These are phyloP conservation scores for Celoporthe dispersa DNA, from an alignment of 2,329 filamentous ascomycete species.

Conservation along the genomic window DNA sequence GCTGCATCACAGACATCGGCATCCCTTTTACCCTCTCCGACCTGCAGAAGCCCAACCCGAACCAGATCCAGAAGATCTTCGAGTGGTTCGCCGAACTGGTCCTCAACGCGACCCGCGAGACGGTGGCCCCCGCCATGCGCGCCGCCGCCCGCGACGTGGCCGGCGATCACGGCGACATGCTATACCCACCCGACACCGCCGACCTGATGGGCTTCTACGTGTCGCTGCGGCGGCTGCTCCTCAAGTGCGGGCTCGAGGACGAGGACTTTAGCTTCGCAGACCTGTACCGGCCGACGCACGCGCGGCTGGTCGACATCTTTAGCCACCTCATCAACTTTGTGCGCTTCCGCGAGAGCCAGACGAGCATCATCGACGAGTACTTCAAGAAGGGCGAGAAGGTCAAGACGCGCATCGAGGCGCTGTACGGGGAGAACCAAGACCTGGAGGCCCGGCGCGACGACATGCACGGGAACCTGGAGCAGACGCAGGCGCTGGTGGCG, in stretches of 20 bases:
- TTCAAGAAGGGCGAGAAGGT: conserved; percentile 89
- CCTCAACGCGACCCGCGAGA: conserved; percentile 90
- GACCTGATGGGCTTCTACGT: conserved; percentile 97
- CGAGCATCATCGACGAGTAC: conserved; percentile 85
- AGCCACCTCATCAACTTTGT: conserved; percentile 99
- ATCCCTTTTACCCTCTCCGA: conserved; percentile 86
- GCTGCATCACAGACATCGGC: conserved; percentile 96
- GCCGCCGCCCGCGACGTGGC: conserved; percentile 87
- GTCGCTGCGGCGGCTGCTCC: conserved; percentile 76
- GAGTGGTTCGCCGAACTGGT: conserved; percentile 96
- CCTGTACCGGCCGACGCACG: conserved; percentile 86
- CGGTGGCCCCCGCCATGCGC: conserved; percentile 92
- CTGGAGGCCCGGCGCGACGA: conserved; percentile 80
- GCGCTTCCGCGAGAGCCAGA: conserved; percentile 92
- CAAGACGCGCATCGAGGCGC: conserved; percentile 83
- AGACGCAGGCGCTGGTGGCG: conserved; percentile 79
- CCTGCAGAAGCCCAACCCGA: conserved; percentile 89
- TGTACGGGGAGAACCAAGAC: conserved; percentile 85
- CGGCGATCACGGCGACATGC: conserved; percentile 77
- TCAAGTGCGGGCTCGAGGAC: conserved; percentile 89
- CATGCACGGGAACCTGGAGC: conserved; percentile 77
- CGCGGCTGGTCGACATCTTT: conserved; percentile 91
- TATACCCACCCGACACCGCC: conserved; percentile 81
- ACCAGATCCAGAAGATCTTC: conserved; percentile 96
- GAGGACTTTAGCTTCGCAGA: conserved; percentile 93